A percentile compares a stretch with the other conserved stretches of the same genome.
Evolutionary conservation across 129 eudicot species (phyloP).

Genomic region (Helianthus annuus): DNA sequence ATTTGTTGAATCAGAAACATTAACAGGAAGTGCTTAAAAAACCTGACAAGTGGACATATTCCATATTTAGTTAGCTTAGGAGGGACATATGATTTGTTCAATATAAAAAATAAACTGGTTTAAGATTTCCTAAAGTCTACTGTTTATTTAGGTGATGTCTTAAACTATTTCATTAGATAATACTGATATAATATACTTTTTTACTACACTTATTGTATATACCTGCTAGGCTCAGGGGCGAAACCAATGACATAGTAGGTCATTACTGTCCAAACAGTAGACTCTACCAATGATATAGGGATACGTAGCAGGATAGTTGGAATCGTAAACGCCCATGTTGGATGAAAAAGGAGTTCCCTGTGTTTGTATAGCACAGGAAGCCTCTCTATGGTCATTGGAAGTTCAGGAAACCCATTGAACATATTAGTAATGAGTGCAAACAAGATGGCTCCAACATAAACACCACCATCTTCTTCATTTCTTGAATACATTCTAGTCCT

Average conservation of each 20-base stretch:
- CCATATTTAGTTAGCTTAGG: too few species aligned
- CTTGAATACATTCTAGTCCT: conserved; percentile 38
- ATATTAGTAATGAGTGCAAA: conserved; percentile 36
- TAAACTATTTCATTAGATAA: not conserved
- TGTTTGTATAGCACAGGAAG: conserved; percentile 43
- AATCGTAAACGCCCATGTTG: conserved; percentile 37
- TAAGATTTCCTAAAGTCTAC: not conserved
- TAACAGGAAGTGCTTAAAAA: conserved; percentile 72
- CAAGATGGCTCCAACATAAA: conserved; percentile 41
- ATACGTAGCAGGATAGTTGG: conserved; percentile 40
- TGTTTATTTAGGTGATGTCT: not conserved
- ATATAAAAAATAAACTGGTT: not conserved
- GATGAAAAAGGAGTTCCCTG: conserved; percentile 33
- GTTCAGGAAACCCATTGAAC: conserved; percentile 40
- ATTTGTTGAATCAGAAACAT: conserved; percentile 81
- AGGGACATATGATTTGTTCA: too few species aligned
- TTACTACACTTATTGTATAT: not conserved
- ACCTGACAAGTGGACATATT: conserved; percentile 44
- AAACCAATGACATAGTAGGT: conserved; percentile 41
- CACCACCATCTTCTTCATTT: conserved; percentile 43
- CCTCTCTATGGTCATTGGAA: conserved; percentile 37
- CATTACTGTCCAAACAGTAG: conserved; percentile 38
- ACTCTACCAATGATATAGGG: conserved; percentile 38
- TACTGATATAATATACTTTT: not conserved
- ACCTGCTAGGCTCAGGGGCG: conserved; percentile 44